These are phyloP conservation scores for Skeletonema potamos DNA, from an alignment of 108 stramenopile species.

Conservation along the genomic window DNA sequence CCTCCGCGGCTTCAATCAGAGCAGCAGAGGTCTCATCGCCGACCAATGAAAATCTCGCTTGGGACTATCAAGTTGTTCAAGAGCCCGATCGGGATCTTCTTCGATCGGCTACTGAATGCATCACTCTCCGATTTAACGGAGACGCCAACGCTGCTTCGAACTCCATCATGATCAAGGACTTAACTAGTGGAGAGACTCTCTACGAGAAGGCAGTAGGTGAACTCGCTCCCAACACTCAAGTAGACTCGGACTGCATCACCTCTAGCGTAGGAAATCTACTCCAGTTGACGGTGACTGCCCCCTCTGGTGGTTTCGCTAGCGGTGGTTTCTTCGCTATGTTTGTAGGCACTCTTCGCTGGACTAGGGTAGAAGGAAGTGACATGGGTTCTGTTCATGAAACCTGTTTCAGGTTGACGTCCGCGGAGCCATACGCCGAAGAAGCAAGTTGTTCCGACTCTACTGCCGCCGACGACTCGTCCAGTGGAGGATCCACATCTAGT, in stretches of 20 bases:
- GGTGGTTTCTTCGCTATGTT: not conserved
- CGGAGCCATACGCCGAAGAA: too few relatives aligned
- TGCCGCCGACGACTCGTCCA: too few relatives aligned
- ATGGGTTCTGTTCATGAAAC: not conserved
- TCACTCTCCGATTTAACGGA: not conserved
- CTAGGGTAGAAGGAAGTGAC: not conserved
- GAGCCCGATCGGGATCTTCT: not conserved
- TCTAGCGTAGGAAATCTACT: not conserved
- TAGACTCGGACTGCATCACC: not conserved
- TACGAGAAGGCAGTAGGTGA: not conserved
- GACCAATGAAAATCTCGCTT: not conserved
- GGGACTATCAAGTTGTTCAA: not conserved
- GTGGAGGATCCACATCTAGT: too few relatives aligned
- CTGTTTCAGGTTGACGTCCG: not conserved
- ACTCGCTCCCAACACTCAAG: not conserved
- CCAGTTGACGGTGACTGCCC: not conserved
- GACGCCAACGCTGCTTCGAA: not conserved
- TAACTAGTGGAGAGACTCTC: not conserved
- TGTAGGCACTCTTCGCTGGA: not conserved
- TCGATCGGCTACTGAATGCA: not conserved
- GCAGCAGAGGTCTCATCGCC: not conserved
- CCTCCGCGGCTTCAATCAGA: not conserved
- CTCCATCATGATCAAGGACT: not conserved
- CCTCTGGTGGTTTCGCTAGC: not conserved
- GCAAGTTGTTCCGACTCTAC: too few relatives aligned